Conservation (phyloP, 1,139 yeast species). For the Kurtzmaniella natalensis region DNA sequence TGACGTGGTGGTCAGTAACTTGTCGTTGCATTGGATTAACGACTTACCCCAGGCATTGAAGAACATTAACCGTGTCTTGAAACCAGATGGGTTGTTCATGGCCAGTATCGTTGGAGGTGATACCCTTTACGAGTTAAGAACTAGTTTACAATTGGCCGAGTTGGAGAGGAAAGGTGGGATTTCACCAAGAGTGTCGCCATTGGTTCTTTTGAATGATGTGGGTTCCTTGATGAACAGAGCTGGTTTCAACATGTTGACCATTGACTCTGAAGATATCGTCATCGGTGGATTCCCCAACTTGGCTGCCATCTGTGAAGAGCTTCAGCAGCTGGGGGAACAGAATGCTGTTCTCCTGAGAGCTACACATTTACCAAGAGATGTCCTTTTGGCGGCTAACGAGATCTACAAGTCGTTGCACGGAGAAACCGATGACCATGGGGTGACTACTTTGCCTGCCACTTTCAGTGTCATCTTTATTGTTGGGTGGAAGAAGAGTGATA, state of each 20-base stretch:
- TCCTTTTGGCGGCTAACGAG: constrained; percentile 69
- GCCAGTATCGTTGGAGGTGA: constrained; percentile 87
- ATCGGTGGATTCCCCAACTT: constrained; percentile 78
- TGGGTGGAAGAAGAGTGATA: constrained; percentile 78
- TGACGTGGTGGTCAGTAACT: constrained; percentile 72
- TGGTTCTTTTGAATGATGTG: constrained; percentile 74
- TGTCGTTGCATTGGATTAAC: constrained; percentile 82
- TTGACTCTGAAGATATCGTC: constrained; percentile 79
- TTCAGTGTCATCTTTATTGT: constrained; percentile 77
- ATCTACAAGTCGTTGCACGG: constrained; percentile 74
- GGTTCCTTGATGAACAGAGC: constrained; percentile 71
- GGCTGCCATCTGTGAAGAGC: constrained; percentile 60
- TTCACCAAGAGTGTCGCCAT: constrained; percentile 76
- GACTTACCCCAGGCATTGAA: constrained; percentile 65
- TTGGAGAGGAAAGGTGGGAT: constrained; percentile 75
- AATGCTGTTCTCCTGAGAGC: constrained; percentile 63
- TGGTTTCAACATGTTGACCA: constrained; percentile 74
- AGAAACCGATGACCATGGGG: constrained; percentile 44
- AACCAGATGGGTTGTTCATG: constrained; percentile 80
- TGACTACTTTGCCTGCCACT: constrained; percentile 53
- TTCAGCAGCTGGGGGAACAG: constrained; percentile 82
- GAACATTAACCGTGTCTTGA: constrained; percentile 56
- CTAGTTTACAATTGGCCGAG: constrained; percentile 78
- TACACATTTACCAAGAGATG: constrained; percentile 55
- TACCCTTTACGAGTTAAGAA: constrained; percentile 73